A percentile compares a stretch with the other conserved stretches of the same genome.
phyloP scores from a whole-genome alignment of 2,329 filamentous ascomycete genomes.

The Harringtonia aguacate region DNA sequence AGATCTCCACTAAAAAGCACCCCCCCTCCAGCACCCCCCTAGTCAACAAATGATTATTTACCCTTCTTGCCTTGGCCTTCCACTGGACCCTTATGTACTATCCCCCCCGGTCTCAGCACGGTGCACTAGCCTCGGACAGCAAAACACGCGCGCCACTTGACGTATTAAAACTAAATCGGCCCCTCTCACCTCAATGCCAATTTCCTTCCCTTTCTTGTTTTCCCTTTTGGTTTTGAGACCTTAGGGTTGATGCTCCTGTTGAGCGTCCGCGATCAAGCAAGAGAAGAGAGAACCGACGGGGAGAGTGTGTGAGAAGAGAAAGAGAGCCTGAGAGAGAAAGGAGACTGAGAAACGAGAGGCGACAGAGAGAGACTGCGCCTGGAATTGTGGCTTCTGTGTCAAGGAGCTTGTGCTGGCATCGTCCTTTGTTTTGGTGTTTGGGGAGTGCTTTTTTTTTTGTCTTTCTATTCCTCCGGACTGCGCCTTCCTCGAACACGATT shows the following conservation, averaged over 20 bases:
- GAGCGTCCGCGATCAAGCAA: constrained; percentile 2
- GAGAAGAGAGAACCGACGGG: not conserved
- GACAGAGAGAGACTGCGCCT: constrained; percentile 2
- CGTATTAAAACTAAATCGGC: constrained; percentile 11
- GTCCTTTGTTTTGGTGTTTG: no score
- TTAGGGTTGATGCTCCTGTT: constrained; percentile 9
- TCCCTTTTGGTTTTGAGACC: not conserved
- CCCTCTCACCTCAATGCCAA: constrained; percentile 5
- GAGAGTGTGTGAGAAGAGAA: not conserved
- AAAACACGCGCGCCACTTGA: constrained; percentile 1
- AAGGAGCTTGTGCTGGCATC: not conserved
- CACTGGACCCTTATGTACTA: not conserved
- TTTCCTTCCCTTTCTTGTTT: constrained; percentile 1
- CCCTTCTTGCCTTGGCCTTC: not conserved
- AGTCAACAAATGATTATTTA: not conserved
- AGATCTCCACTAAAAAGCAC: not conserved
- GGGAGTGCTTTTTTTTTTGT: not conserved
- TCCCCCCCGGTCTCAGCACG: no score
- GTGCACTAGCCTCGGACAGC: no score
- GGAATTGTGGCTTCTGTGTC: not conserved
- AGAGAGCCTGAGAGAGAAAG: not conserved
- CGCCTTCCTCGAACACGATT: no score
- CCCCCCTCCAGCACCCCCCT: not conserved
- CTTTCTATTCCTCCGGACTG: no score
- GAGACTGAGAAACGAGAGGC: not conserved